Evolutionary conservation across 257 asterid genomes (phyloP).

Genomic region (Plantago major): DNA sequence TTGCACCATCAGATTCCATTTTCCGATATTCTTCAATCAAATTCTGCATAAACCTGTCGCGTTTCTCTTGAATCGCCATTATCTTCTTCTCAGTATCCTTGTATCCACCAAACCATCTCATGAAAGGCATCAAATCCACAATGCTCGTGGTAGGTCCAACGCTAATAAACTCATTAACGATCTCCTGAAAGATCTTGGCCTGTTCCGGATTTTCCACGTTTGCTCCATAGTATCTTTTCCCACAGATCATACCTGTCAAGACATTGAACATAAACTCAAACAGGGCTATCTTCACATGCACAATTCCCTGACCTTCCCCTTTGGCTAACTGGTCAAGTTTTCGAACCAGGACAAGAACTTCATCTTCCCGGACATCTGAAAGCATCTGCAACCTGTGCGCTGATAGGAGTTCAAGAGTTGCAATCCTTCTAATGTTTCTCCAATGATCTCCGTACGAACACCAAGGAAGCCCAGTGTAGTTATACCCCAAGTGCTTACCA

Average conservation of each 20-base stretch:
- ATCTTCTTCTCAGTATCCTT: slow-evolving; percentile 4
- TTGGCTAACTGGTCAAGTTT: neutral
- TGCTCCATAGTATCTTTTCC: slow-evolving; percentile 6
- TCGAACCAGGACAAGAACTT: slow-evolving; percentile 2
- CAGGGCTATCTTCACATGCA: slow-evolving; percentile 4
- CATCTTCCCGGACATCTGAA: neutral
- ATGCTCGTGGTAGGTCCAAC: neutral
- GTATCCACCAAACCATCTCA: slow-evolving; percentile 14
- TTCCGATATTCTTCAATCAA: slow-evolving; percentile 12
- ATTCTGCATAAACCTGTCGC: slow-evolving; percentile 20
- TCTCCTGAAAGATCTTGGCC: slow-evolving; percentile 11
- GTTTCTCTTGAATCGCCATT: slow-evolving; percentile 7
- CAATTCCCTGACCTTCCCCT: neutral
- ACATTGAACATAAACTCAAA: slow-evolving; percentile 18
- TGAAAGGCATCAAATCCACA: slow-evolving; percentile 10
- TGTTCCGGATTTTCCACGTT: neutral
- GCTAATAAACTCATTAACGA: neutral
- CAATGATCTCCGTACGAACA: slow-evolving; percentile 40
- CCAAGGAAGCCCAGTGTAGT: slow-evolving; percentile 35
- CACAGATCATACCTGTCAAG: slow-evolving; percentile 13
- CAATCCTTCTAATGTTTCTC: slow-evolving; percentile 34
- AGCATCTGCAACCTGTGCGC: slow-evolving; percentile 22
- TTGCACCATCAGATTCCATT: neutral
- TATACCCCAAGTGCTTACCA: slow-evolving; percentile 39
- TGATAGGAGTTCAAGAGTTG: slow-evolving; percentile 35